Conservation (phyloP, 148 eudicot genomes). For the Nepenthes gracilis region DNA sequence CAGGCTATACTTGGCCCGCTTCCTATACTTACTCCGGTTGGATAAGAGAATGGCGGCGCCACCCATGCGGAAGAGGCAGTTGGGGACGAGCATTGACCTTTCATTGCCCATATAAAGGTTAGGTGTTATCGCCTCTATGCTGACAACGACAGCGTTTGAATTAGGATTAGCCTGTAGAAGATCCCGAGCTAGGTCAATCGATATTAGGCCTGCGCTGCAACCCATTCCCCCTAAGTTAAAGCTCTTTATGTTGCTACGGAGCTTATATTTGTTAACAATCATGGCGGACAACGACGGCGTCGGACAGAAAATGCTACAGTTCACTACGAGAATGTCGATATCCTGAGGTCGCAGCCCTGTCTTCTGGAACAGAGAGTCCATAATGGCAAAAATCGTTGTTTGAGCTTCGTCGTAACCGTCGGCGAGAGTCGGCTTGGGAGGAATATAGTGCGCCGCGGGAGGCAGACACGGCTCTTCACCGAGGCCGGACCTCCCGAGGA, state of each 20-base stretch:
- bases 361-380: conserved; percentile 20
- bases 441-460: conserved; percentile 16
- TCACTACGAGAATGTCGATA: conserved; percentile 30
- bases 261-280: conserved; percentile 32
- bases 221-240: conserved; percentile 35
- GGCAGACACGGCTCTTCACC: conserved; percentile 27
- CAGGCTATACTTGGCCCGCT: conserved; percentile 4
- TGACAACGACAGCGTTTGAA: conserved; percentile 1
- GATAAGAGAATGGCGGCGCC: too few species aligned
- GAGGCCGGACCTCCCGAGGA: conserved; percentile 28
- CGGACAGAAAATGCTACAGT: conserved; percentile 12
- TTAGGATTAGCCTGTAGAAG: conserved; percentile 1
- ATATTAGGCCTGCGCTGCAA: conserved; percentile 6
- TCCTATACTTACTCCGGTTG: not conserved
- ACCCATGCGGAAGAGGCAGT: not conserved
- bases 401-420: conserved; percentile 23
- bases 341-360: conserved; percentile 17
- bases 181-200: conserved; percentile 4
- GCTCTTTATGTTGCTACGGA: conserved; percentile 20
- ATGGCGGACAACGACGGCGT: conserved; percentile 23
- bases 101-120: conserved; percentile 4
- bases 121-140: conserved; percentile 4
- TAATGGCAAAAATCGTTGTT: conserved; percentile 17
- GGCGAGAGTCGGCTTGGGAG: conserved; percentile 21
- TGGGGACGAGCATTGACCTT: not conserved